Evolutionary conservation across 2,329 filamentous ascomycete species (phyloP).

Genomic region (Hymenoscyphus linearis): DNA sequence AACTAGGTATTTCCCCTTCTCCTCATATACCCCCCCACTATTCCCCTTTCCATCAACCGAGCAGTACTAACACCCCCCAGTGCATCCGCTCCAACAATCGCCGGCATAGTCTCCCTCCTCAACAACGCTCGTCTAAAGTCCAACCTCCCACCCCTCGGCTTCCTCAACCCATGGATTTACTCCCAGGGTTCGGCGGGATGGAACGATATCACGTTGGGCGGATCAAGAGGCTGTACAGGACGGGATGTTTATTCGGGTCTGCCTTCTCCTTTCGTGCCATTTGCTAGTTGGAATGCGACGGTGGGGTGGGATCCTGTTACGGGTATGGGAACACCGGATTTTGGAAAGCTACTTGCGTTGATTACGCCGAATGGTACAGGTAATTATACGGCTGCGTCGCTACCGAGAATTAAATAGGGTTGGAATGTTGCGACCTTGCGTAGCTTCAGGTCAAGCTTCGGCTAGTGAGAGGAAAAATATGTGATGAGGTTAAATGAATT

Average conservation of each 20-base stretch:
- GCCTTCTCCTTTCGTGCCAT: constrained; percentile 26
- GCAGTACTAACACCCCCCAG: constrained; percentile 14
- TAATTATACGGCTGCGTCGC: no score
- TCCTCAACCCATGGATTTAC: constrained; percentile 58
- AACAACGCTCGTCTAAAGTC: constrained; percentile 53
- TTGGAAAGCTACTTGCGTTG: neutral
- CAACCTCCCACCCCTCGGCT: constrained; percentile 44
- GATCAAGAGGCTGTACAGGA: constrained; percentile 34
- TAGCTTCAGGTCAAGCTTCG: no score
- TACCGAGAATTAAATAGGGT: neutral
- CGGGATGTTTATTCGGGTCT: constrained; percentile 19
- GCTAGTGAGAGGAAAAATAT: no score
- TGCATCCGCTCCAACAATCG: constrained; percentile 54
- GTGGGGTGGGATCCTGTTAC: constrained; percentile 44
- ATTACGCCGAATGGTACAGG: neutral
- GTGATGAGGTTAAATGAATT: no score
- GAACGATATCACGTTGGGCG: constrained; percentile 40
- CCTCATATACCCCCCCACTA: neutral
- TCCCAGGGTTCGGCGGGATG: constrained; percentile 41
- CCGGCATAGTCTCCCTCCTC: constrained; percentile 53
- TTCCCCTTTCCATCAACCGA: neutral
- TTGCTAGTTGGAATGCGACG: constrained; percentile 37
- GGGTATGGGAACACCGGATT: constrained; percentile 27
- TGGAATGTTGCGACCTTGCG: no score
- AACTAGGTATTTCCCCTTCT: constrained; percentile 16